Evolutionary conservation across 1,284 basidiomycete species (phyloP).

Genomic region (Mycosarcoma maydis): DNA sequence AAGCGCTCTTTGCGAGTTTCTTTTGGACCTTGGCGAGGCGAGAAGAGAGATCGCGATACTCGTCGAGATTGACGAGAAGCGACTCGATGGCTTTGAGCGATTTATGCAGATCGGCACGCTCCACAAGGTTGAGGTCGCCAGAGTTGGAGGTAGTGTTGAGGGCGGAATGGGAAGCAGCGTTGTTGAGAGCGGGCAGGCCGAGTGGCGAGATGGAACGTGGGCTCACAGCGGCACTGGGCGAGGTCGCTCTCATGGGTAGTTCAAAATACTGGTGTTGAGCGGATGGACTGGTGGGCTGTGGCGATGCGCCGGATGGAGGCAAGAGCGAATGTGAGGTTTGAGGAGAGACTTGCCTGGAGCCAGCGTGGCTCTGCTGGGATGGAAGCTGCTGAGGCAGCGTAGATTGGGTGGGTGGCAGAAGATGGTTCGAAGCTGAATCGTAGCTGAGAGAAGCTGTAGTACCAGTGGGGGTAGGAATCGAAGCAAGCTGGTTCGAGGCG

Average conservation of each 20-base stretch:
- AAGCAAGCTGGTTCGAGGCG: not conserved
- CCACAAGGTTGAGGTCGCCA: conserved; percentile 30
- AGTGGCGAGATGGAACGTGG: conserved; percentile 19
- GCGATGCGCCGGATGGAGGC: conserved; percentile 13
- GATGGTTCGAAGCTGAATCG: conserved; percentile 4
- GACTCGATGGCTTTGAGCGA: conserved; percentile 59
- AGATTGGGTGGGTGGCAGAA: conserved; percentile 20
- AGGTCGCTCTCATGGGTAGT: conserved; percentile 11
- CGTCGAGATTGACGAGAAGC: conserved; percentile 62
- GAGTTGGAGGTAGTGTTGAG: not conserved
- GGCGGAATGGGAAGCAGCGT: conserved; percentile 9
- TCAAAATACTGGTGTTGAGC: conserved; percentile 44
- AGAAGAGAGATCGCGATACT: conserved; percentile 59
- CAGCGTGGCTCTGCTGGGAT: conserved; percentile 7
- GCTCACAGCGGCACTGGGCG: conserved; percentile 5
- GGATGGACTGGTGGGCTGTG: conserved; percentile 27
- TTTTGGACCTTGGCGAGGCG: conserved; percentile 62
- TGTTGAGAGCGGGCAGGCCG: conserved; percentile 1
- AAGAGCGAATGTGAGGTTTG: conserved; percentile 26
- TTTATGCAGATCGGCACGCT: conserved; percentile 63
- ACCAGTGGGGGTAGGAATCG: conserved; percentile 1
- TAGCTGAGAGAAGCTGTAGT: conserved; percentile 3
- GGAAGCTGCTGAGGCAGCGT: conserved; percentile 4
- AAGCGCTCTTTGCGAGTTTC: conserved; percentile 55
- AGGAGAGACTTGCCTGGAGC: conserved; percentile 23